Base-by-base conservation (phyloP, 2,329 filamentous ascomycete species). In the Microsporum canis region DNA sequence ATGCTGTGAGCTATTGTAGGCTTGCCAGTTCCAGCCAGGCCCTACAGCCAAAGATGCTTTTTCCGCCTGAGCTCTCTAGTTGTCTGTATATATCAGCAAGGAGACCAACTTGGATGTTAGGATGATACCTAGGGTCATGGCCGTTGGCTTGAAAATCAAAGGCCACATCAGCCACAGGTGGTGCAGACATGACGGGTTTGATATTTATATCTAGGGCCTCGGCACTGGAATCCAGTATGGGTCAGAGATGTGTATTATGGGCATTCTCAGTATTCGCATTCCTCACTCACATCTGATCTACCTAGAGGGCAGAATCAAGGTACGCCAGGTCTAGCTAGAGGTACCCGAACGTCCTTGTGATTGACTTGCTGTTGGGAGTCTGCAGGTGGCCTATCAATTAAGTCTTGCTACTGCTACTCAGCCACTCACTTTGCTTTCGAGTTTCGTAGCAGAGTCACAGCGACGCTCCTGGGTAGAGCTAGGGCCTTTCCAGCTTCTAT, bases 11-110 rank as follows among this genome's bases (percentile, higher is more conserved):
- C 57, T 17, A 70, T 67, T 6, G 67, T 70, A 7, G 67, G 69
- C 59, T 71, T 71, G 2, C 68, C 69, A 2, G 67, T 69, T 3
- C 70, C 70, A 23, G 70, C 67, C 62, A 66, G 64, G 17, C 69
- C 70, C 57, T 61, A 66, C 33, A 71, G 53, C 68, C 68, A 71
- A 59, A 71, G 12, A 71, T 68, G 34, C 36, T 45, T 43, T 62
- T 63, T 4, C 45, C 57, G n/a, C n/a, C 17, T 45, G 41, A 34
- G 3, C 60, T 34, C 2, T 62, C 49, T 3, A 53, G 58, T 63
- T 65, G 69, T 12, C 63, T 38, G 17, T 59, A 39, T 7, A 70
- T 67, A 17, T 68, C 14, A 3, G 47, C 7, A 4, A 66, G 63
- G 38, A 69, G 34, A 17, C 68, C 59, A n/a, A 64, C 49, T 43